Conservation (phyloP, 2,329 filamentous ascomycete species). For the Cercospora citrullina region DNA sequence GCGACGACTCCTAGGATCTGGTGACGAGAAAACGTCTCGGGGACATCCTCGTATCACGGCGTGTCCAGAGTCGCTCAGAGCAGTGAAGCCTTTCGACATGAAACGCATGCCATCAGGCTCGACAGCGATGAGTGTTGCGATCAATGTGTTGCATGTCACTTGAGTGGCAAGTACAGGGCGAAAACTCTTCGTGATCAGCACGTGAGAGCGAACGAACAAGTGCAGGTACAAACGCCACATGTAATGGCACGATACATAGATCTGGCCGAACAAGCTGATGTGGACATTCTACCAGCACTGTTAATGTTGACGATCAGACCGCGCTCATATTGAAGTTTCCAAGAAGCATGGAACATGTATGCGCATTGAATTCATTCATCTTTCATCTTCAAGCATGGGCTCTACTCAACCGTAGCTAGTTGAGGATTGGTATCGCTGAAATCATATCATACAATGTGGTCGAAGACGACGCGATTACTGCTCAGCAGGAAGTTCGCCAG, state of each 20-base stretch:
- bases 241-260: not conserved
- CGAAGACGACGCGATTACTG: not conserved
- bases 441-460: not conserved
- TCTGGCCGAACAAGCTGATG: not conserved
- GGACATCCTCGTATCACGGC: not conserved
- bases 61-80: not conserved
- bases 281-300: not conserved
- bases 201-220: not conserved
- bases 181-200: not conserved
- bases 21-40: not conserved
- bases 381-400: not conserved
- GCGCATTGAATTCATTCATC: not conserved
- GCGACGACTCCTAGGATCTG: not conserved
- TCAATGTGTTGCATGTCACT: not conserved
- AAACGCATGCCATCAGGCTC: not conserved
- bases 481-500: conserved; percentile 5
- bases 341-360: not conserved
- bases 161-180: not conserved
- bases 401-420: conserved; percentile 14
- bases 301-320: not conserved
- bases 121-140: not conserved
- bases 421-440: conserved; percentile 11
- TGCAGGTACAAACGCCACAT: not conserved
- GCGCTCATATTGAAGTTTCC: not conserved
- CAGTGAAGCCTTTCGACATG: not conserved